Evolutionary conservation across 768 basidiomycete species (phyloP), one percentile per base, ranked within the genome.

Genomic region (Tricholoma sp.): DNA sequence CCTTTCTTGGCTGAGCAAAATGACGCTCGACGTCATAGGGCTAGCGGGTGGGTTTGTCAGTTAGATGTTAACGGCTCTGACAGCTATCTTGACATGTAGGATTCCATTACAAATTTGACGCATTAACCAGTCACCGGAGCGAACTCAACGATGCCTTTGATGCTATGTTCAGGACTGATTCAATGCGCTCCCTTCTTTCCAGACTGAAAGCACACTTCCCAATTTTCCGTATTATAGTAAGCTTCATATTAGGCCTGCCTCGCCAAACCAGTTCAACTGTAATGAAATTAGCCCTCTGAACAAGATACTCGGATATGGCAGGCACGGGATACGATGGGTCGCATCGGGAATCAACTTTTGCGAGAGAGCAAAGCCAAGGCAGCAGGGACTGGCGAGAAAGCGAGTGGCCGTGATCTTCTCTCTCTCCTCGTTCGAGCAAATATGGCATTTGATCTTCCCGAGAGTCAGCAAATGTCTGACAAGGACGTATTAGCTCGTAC

Each of bases 21-120:
- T 81, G 50, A 90, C 89, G 2, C 74, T 92, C 9, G 91, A 92
- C 59, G 80, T 89, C 55, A 91, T 94, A 50, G 89, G 89, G 9
- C 73, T 87, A 35, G 85, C 75, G 71, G 84, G 86, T 63, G 75
- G 69, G 63, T 80, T 77, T 64, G 66, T 12, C 79, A 22, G 29
- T 19, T 10, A 34, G 65, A 29, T 75, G 39, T 67, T 46, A 12
- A 31, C 5, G 7, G 8, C 16, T 11, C 21, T 41, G 18, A 24
- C 77, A 11, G 80, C 16, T 16, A 60, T 71, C 14, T 62, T 64
- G n/a, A n/a, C 14, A 41, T 14, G 11, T 1, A 71, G 69, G 67
- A 9, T 72, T 69, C 64, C 68, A 66, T 57, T 69, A 72, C 49
- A 56, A 55, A 5, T 66, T 70, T 52, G 59, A 69, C 19, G 62